These are phyloP conservation scores for Beauveria sp. DNA, from an alignment of 2,329 filamentous ascomycete species.

Conservation along the genomic window DNA sequence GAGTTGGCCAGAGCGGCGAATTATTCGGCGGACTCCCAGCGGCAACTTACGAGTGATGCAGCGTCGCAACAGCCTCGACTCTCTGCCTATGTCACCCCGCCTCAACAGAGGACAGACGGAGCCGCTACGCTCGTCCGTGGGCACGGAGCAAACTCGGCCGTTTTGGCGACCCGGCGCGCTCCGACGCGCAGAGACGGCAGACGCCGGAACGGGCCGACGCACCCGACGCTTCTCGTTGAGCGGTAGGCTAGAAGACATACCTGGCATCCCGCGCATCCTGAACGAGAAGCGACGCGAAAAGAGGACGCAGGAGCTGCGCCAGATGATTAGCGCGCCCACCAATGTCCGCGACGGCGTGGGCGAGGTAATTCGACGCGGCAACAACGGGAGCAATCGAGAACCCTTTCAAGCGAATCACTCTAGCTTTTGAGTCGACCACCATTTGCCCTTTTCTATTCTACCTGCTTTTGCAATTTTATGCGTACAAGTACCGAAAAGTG, in stretches of 20 bases:
- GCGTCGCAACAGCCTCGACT: slow-evolving; percentile 41
- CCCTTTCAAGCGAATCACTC: background rate
- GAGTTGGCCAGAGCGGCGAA: slow-evolving; percentile 43
- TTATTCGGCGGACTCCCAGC: slow-evolving; percentile 50
- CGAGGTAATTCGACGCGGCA: slow-evolving; percentile 43
- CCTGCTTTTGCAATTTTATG: background rate
- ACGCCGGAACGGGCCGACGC: slow-evolving; percentile 16
- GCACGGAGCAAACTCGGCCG: slow-evolving; percentile 10
- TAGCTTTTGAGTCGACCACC: background rate
- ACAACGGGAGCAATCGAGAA: slow-evolving; percentile 13
- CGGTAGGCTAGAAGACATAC: slow-evolving; percentile 43
- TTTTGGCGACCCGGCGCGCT: slow-evolving; percentile 24
- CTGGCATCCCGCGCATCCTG: slow-evolving; percentile 45
- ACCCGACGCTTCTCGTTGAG: slow-evolving; percentile 32
- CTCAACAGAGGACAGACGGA: slow-evolving; percentile 29
- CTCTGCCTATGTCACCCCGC: slow-evolving; percentile 22
- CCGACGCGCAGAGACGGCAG: slow-evolving; percentile 20
- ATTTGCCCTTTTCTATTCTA: background rate
- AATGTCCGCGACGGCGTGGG: slow-evolving; percentile 52
- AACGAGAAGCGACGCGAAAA: slow-evolving; percentile 54
- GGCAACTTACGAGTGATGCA: slow-evolving; percentile 54
- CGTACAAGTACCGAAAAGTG: background rate
- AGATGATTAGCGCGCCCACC: slow-evolving; percentile 52
- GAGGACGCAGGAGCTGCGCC: slow-evolving; percentile 48
- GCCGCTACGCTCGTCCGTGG: slow-evolving; percentile 4